A percentile compares a stretch with the other conserved stretches of the same genome.
Evolutionary conservation across 1,284 basidiomycete species (phyloP).

Genomic region (Kalmanozyma brasiliensis): DNA sequence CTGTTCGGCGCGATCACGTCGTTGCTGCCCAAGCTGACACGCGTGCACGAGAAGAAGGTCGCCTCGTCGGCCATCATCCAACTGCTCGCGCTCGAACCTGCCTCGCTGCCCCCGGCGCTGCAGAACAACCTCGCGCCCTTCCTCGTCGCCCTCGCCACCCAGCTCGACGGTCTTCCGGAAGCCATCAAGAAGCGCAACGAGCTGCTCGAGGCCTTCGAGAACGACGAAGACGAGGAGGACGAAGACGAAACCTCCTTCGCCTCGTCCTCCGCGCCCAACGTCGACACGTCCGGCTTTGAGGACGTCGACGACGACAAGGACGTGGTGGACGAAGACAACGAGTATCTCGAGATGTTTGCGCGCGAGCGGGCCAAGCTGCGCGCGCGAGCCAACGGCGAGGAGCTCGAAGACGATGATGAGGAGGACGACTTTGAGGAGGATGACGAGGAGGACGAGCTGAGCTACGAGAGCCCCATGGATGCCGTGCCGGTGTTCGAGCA

Average conservation of each 20-base stretch:
- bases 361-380: constrained; percentile 60
- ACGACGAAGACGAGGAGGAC: constrained; percentile 55
- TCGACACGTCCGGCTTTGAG: constrained; percentile 27
- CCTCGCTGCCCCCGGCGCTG: constrained; percentile 47
- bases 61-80: constrained; percentile 76
- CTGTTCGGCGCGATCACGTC: constrained; percentile 82
- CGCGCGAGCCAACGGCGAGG: constrained; percentile 44
- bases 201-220: constrained; percentile 59
- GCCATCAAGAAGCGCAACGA: constrained; percentile 60
- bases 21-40: constrained; percentile 75
- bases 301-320: constrained; percentile 63
- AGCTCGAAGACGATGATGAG: constrained; percentile 49
- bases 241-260: constrained; percentile 49
- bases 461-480: constrained; percentile 61
- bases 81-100: constrained; percentile 51
- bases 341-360: constrained; percentile 65
- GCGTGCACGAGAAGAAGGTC: constrained; percentile 92
- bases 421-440: constrained; percentile 45
- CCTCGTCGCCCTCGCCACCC: constrained; percentile 50
- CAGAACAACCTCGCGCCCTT: constrained; percentile 53
- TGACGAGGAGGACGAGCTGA: constrained; percentile 58
- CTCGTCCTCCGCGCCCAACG: constrained; percentile 21
- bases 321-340: constrained; percentile 66
- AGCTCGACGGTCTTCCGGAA: constrained; percentile 57
- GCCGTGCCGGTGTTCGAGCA: constrained; percentile 57